These are phyloP conservation scores for Rhizophagus clarus DNA, from an alignment of 192 early-diverging fungal genomes.

Conservation along the genomic window DNA sequence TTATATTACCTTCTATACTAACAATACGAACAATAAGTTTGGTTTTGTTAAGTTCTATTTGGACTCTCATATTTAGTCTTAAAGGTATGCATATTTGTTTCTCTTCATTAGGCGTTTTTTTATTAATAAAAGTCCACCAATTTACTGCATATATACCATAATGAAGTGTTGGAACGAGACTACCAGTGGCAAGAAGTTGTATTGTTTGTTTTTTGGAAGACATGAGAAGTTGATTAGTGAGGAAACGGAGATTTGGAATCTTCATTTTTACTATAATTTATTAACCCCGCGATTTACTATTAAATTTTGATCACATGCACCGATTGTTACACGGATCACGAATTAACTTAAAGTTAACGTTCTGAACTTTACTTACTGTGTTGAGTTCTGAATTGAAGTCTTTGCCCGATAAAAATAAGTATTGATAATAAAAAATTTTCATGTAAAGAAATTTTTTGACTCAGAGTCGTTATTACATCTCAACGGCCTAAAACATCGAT, in stretches of 20 bases:
- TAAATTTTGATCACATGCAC: neutral
- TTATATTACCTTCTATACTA: neutral
- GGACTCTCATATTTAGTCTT: neutral
- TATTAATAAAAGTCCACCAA: neutral
- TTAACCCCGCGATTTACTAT: neutral
- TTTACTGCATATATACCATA: neutral
- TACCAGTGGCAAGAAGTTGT: too few relatives aligned
- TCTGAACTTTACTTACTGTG: too few relatives aligned
- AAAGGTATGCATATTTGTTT: neutral
- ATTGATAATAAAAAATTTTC: too few relatives aligned
- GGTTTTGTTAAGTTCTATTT: neutral
- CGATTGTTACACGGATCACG: neutral
- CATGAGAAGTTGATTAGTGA: neutral
- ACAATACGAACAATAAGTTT: neutral
- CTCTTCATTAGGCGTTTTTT: too few relatives aligned
- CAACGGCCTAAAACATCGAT: too few relatives aligned
- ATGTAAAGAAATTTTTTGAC: too few relatives aligned
- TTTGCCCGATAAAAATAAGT: too few relatives aligned
- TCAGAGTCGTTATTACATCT: too few relatives aligned
- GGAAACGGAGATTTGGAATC: slow-evolving; percentile 7
- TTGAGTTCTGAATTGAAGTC: too few relatives aligned
- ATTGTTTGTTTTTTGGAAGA: too few relatives aligned
- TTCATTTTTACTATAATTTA: neutral
- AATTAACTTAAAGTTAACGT: too few relatives aligned
- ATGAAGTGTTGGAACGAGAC: neutral